These are phyloP conservation scores for Acarospora socialis DNA, from an alignment of 2,329 filamentous ascomycete species.

Conservation along the genomic window DNA sequence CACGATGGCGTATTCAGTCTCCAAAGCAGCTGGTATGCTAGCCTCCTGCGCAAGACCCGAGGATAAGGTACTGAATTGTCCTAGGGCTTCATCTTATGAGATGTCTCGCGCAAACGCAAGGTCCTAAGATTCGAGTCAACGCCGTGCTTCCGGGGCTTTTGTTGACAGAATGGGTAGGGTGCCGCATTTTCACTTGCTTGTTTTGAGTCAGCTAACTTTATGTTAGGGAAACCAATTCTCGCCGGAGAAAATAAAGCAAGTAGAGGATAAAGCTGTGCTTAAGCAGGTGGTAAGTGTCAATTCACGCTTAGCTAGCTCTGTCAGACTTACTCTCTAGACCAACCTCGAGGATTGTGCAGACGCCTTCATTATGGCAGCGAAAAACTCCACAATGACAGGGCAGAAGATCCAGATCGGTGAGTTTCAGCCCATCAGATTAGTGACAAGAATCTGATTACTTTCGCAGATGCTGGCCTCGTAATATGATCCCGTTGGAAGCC, in stretches of 20 bases:
- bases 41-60: conserved; percentile 10
- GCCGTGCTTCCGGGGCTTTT: conserved; percentile 50
- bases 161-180: conserved; percentile 50
- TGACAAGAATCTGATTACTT: too few species aligned
- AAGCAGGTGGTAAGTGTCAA: conserved; percentile 38
- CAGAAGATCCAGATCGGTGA: conserved; percentile 31
- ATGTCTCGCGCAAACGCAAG: conserved; percentile 47
- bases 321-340: conserved; percentile 21
- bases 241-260: conserved; percentile 39
- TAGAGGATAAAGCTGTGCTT: conserved; percentile 43
- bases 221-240: conserved; percentile 41
- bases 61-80: conserved; percentile 3
- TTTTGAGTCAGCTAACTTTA: not conserved
- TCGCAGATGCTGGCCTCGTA: too few species aligned
- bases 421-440: too few species aligned
- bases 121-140: conserved; percentile 49
- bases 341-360: conserved; percentile 40
- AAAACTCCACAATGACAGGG: conserved; percentile 33
- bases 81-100: conserved; percentile 50
- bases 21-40: conserved; percentile 52
- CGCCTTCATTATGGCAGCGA: conserved; percentile 40
- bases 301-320: not conserved
- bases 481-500: too few species aligned
- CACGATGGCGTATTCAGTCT: conserved; percentile 59
- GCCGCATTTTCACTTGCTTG: not conserved